These are phyloP conservation scores for Colletotrichum destructivum DNA, from an alignment of 2,329 filamentous ascomycete species.

Conservation along the genomic window DNA sequence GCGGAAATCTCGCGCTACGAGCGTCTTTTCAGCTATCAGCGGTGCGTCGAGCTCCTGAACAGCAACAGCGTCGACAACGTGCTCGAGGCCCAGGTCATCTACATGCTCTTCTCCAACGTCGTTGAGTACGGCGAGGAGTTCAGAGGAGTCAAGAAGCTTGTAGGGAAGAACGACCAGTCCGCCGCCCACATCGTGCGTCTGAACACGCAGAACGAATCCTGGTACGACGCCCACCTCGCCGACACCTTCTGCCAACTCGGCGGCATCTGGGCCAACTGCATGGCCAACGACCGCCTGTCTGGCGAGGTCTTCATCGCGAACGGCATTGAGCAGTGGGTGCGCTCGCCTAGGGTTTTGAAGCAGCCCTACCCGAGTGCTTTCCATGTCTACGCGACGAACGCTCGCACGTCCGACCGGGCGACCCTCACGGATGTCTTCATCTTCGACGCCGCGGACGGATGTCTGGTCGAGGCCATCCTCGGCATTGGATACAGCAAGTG, in stretches of 20 bases:
- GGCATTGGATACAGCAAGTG: conserved; percentile 39
- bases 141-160: conserved; percentile 51
- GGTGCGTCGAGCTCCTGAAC: neutral
- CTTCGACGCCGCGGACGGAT: neutral
- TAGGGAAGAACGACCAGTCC: conserved; percentile 47
- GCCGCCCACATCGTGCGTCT: conserved; percentile 49
- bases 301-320: conserved; percentile 53
- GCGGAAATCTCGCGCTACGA: neutral
- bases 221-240: conserved; percentile 47
- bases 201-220: conserved; percentile 42
- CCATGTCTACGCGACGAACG: conserved; percentile 20
- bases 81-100: neutral
- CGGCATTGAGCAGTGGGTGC: conserved; percentile 51
- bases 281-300: conserved; percentile 46
- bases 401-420: neutral
- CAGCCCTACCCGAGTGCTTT: neutral
- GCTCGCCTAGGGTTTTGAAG: conserved; percentile 46
- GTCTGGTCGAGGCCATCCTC: conserved; percentile 22
- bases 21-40: neutral
- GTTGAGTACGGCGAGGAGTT: conserved; percentile 43
- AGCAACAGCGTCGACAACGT: neutral
- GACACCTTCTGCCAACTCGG: conserved; percentile 55
- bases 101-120: neutral
- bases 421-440: conserved; percentile 2
- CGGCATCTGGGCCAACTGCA: conserved; percentile 55